Conservation (phyloP, 1,284 basidiomycete species). For the Afroboletus lepidellus region DNA sequence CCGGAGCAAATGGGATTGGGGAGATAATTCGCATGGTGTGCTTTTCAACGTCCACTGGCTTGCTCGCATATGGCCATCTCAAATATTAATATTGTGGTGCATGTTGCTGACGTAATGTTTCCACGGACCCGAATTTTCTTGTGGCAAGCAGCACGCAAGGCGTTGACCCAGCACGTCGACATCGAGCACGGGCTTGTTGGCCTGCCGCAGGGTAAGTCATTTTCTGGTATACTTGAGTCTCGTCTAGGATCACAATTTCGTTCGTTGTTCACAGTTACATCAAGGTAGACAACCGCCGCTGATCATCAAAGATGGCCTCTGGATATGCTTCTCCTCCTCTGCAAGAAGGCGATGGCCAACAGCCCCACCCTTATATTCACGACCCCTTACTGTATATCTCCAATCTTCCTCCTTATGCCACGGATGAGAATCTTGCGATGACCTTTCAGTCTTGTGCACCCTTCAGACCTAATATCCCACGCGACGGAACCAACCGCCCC, state of each 20-base stretch:
- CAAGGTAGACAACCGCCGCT: constrained; percentile 21
- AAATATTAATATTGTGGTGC: too few species aligned
- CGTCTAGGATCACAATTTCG: not conserved
- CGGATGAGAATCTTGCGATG: constrained; percentile 70
- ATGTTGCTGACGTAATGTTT: constrained; percentile 35
- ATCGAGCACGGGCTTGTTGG: constrained; percentile 32
- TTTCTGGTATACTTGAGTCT: not conserved
- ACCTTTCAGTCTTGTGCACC: constrained; percentile 72
- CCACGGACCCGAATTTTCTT: constrained; percentile 35
- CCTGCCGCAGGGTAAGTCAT: constrained; percentile 28
- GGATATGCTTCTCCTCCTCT: constrained; percentile 36
- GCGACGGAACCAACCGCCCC: constrained; percentile 52
- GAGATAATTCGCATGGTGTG: too few species aligned
- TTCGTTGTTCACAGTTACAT: not conserved
- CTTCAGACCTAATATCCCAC: constrained; percentile 70
- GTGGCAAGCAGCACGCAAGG: constrained; percentile 13
- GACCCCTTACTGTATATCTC: constrained; percentile 78
- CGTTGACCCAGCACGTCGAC: constrained; percentile 29
- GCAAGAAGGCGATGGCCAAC: constrained; percentile 33
- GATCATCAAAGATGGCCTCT: constrained; percentile 38
- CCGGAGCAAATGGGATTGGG: too few species aligned
- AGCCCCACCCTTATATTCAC: constrained; percentile 72
- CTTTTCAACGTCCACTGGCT: too few species aligned
- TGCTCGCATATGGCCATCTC: too few species aligned
- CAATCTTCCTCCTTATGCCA: constrained; percentile 64